phyloP scores from a whole-genome alignment of 257 asterid species.

The Lantana camara region DNA sequence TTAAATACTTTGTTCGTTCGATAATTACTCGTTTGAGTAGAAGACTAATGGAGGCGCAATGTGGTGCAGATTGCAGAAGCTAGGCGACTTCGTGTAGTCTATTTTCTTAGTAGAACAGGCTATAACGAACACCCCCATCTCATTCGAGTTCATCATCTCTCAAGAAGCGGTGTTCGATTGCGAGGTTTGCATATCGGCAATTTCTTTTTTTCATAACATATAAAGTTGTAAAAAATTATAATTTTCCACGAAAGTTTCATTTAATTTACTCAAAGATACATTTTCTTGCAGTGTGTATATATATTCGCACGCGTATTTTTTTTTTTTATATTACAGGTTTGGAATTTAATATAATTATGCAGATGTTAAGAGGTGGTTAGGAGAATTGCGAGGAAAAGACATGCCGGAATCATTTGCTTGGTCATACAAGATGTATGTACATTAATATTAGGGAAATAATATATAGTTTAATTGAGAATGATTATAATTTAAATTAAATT shows the following conservation, averaged over 20 bases:
- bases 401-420: slow-evolving; percentile 86
- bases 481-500: too few species aligned
- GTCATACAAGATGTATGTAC: slow-evolving; percentile 76
- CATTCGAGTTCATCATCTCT: slow-evolving; percentile 69
- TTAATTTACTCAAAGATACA: too few species aligned
- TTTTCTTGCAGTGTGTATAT: too few species aligned
- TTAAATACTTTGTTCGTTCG: too few species aligned
- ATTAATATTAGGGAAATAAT: neutral
- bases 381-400: slow-evolving; percentile 79
- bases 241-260: too few species aligned
- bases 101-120: slow-evolving; percentile 71
- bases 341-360: neutral
- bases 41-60: slow-evolving; percentile 58
- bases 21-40: too few species aligned
- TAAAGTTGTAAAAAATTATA: too few species aligned
- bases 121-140: slow-evolving; percentile 84
- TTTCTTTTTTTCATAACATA: too few species aligned
- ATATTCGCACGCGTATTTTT: too few species aligned
- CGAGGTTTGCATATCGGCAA: too few species aligned
- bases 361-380: slow-evolving; percentile 92
- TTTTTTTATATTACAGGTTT: neutral
- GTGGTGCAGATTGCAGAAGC: slow-evolving; percentile 53
- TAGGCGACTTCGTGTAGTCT: slow-evolving; percentile 71
- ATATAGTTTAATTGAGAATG: neutral
- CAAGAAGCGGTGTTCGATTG: slow-evolving; percentile 69